These are phyloP conservation scores for Dictyostelium discoideum DNA, from an alignment of 78 protist species.

Conservation along the genomic window DNA sequence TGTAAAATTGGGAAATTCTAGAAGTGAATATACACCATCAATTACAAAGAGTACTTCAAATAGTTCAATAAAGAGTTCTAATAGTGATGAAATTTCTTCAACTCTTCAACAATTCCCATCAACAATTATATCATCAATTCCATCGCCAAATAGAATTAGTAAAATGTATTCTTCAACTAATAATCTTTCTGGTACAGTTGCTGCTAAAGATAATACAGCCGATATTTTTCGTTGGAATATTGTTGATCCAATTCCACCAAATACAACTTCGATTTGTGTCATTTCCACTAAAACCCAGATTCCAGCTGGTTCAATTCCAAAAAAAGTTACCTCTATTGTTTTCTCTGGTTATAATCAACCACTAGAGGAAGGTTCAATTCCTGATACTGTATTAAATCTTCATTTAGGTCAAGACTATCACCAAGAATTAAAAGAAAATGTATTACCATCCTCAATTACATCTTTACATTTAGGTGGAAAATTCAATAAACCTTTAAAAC, in stretches of 20 bases:
- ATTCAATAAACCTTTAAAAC: background rate
- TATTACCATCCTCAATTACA: background rate
- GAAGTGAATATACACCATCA: background rate
- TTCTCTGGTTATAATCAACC: background rate
- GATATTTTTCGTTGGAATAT: constrained; percentile 9
- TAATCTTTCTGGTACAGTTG: background rate
- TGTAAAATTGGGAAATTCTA: background rate
- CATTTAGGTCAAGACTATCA: background rate
- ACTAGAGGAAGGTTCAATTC: background rate
- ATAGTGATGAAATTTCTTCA: background rate
- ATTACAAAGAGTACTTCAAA: background rate
- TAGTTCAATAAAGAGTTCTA: background rate
- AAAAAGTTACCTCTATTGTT: background rate
- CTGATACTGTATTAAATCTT: background rate
- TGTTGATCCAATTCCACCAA: background rate
- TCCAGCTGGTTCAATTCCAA: constrained; percentile 32
- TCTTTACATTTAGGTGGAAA: background rate
- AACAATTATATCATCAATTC: background rate
- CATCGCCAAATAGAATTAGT: background rate
- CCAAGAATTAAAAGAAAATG: background rate
- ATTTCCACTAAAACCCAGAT: background rate
- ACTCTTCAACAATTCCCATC: background rate
- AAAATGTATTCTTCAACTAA: background rate
- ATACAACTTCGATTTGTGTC: background rate
- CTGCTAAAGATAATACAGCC: background rate